These are phyloP conservation scores for Leishmania arabica DNA, from an alignment of 208 protist species.

Conservation along the genomic window DNA sequence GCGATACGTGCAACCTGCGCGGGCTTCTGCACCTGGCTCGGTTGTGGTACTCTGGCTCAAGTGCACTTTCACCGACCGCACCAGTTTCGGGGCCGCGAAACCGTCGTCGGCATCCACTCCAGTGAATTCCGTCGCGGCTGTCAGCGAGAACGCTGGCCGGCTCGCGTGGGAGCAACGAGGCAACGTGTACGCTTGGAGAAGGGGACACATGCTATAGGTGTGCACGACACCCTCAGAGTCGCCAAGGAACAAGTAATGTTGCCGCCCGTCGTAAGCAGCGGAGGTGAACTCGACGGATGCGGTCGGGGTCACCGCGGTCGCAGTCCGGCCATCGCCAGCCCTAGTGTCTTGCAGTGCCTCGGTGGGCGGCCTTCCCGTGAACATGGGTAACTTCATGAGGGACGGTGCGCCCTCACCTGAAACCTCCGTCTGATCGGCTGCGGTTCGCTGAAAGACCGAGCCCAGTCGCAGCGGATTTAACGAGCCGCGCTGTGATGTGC, in stretches of 20 bases:
- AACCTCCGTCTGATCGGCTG: not conserved
- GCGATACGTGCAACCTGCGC: not conserved
- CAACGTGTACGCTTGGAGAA: slow-evolving; percentile 52
- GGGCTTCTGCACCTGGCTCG: not conserved
- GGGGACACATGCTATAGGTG: slow-evolving; percentile 52
- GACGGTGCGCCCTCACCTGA: not conserved
- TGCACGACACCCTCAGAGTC: slow-evolving; percentile 52
- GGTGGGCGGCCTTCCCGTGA: not conserved
- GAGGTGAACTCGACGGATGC: slow-evolving; percentile 34
- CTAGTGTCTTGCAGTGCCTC: not conserved
- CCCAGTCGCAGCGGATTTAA: not conserved
- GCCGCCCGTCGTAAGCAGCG: slow-evolving; percentile 50
- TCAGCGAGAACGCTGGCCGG: slow-evolving; percentile 27
- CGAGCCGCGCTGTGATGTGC: not conserved
- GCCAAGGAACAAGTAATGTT: slow-evolving; percentile 72
- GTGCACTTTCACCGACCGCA: slow-evolving; percentile 27
- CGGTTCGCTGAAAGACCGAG: not conserved
- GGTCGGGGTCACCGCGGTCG: not conserved
- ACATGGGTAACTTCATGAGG: not conserved
- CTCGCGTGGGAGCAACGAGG: slow-evolving; percentile 36
- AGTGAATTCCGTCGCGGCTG: not conserved
- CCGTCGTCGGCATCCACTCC: not conserved
- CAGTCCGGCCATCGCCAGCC: not conserved
- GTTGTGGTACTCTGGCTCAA: not conserved
- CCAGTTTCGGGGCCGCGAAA: not conserved